A percentile compares a stretch with the other conserved stretches of the same genome.
phyloP scores from a whole-genome alignment of 768 basidiomycete genomes.

The Trametopsis cervina region DNA sequence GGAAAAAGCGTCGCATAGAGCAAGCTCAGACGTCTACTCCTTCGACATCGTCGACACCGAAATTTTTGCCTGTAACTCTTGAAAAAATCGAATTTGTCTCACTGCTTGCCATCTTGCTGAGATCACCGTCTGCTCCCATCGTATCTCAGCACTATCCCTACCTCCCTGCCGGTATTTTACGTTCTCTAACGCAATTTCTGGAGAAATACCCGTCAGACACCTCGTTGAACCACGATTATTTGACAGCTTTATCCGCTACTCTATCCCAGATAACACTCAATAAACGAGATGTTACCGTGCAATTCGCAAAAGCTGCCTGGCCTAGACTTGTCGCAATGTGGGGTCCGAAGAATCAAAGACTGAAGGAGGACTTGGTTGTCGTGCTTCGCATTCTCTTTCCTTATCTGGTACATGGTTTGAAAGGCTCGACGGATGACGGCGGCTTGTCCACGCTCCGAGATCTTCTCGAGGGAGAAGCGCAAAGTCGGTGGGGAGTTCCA shows the following conservation, averaged over 20 bases:
- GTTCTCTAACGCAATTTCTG: constrained; percentile 57
- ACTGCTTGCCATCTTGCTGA: constrained; percentile 53
- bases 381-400: constrained; percentile 68
- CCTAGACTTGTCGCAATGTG: constrained; percentile 60
- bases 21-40: neutral
- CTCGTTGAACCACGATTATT: constrained; percentile 70
- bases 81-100: constrained; percentile 71
- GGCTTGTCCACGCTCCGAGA: constrained; percentile 48
- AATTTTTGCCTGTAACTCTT: constrained; percentile 28
- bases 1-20: neutral
- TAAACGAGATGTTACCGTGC: constrained; percentile 45
- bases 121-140: constrained; percentile 52
- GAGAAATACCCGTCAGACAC: constrained; percentile 63
- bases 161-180: constrained; percentile 48
- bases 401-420: constrained; percentile 27
- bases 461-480: constrained; percentile 54
- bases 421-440: constrained; percentile 27
- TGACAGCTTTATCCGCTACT: constrained; percentile 59
- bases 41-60: constrained; percentile 15
- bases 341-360: constrained; percentile 66
- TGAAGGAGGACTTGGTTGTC: constrained; percentile 78
- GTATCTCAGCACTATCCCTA: constrained; percentile 34
- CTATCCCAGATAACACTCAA: constrained; percentile 80
- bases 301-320: constrained; percentile 61
- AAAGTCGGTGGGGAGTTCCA: constrained; percentile 58